A percentile compares a stretch with the other conserved stretches of the same genome.
Conservation (phyloP, 345 rosid genomes). For the Eucalyptus albens region DNA sequence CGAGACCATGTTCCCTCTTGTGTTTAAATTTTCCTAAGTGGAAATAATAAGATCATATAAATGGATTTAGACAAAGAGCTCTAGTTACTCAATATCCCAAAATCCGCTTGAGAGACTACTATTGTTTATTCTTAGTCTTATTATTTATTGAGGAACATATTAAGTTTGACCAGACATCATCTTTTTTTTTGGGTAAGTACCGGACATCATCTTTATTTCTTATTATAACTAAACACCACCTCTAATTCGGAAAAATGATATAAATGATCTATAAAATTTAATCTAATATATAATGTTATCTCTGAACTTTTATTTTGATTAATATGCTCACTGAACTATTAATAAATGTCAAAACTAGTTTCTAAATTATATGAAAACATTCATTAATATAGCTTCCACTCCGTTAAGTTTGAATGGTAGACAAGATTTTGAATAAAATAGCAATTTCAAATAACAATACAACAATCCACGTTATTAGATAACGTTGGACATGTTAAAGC, state of each 20-base stretch:
- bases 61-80: background rate
- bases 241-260: background rate
- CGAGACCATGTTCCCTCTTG: background rate
- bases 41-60: background rate
- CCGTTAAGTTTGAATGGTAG: background rate
- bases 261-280: too few relatives aligned
- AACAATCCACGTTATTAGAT: background rate
- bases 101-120: background rate
- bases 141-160: background rate
- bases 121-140: background rate
- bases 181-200: too few relatives aligned
- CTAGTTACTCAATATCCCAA: background rate
- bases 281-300: too few relatives aligned
- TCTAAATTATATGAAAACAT: too few relatives aligned
- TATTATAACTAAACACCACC: background rate
- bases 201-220: background rate
- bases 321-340: accelerated
- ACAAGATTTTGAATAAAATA: background rate
- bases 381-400: background rate
- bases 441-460: accelerated
- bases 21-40: background rate
- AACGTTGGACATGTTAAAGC: too few relatives aligned
- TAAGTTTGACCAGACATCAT: background rate
- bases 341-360: background rate
- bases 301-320: too few relatives aligned